phyloP scores from a whole-genome alignment of 2,329 filamentous ascomycete species.

The Ilyonectria mors-panacis region DNA sequence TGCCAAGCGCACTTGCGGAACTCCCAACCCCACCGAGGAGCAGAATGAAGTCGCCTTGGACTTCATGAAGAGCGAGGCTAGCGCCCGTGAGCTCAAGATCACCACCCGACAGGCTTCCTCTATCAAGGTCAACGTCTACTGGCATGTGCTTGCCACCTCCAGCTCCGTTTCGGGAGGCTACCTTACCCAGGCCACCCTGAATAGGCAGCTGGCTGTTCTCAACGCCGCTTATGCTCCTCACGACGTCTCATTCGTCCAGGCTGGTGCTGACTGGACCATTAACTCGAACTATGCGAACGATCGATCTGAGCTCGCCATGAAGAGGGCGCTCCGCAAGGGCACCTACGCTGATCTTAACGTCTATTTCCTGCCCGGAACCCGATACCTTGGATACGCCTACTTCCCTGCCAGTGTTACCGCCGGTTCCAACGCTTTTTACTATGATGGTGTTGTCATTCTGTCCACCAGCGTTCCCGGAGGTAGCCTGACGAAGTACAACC shows the following conservation, averaged over 20 bases:
- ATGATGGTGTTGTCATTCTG: constrained; percentile 58
- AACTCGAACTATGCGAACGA: constrained; percentile 63
- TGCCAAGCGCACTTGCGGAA: constrained; percentile 20
- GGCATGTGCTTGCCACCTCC: constrained; percentile 44
- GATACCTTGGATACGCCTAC: constrained; percentile 60
- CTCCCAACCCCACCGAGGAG: constrained; percentile 18
- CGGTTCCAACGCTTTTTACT: constrained; percentile 47
- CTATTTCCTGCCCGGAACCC: constrained; percentile 48
- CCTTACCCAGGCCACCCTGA: constrained; percentile 35
- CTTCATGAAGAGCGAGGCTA: constrained; percentile 22
- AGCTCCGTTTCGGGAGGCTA: constrained; percentile 38
- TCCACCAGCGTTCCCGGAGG: constrained; percentile 57
- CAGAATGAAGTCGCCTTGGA: constrained; percentile 15
- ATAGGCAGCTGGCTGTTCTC: constrained; percentile 60
- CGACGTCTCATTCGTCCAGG: constrained; percentile 61
- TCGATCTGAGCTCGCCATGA: constrained; percentile 59
- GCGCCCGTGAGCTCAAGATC: constrained; percentile 4
- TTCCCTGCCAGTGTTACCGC: constrained; percentile 54
- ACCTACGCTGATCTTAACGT: constrained; percentile 58
- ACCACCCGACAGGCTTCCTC: constrained; percentile 15
- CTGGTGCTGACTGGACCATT: constrained; percentile 60
- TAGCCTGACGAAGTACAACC: constrained; percentile 49
- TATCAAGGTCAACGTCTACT: constrained; percentile 42
- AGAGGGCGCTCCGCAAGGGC: constrained; percentile 61
- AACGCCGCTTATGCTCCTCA: constrained; percentile 61